Conservation (phyloP, 2,329 filamentous ascomycete species). For the Aureobasidium sp. region DNA sequence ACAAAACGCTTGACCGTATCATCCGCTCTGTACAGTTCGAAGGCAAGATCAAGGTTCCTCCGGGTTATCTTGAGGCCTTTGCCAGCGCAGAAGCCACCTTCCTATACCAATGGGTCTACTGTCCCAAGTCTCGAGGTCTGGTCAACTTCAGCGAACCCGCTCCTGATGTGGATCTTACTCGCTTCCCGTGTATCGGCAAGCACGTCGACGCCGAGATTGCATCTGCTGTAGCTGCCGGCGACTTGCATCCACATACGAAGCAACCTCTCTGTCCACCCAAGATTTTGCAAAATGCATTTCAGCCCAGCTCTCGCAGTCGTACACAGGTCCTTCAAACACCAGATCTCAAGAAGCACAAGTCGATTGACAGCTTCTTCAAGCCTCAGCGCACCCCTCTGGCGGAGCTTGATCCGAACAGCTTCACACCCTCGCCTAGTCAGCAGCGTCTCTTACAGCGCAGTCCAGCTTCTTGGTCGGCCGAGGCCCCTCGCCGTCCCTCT, state of each 20-base stretch:
- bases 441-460: conserved; percentile 51
- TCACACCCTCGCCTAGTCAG: conserved; percentile 61
- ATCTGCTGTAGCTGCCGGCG: conserved; percentile 66
- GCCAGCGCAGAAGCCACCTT: conserved; percentile 87
- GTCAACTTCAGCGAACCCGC: conserved; percentile 68
- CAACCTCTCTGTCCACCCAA: conserved; percentile 44
- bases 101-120: conserved; percentile 90
- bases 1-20: conserved; percentile 78
- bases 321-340: conserved; percentile 30
- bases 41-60: conserved; percentile 72
- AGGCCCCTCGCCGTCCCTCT: conserved; percentile 26
- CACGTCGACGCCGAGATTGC: conserved; percentile 60
- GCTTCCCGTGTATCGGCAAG: conserved; percentile 75
- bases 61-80: conserved; percentile 75
- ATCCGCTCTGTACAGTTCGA: conserved; percentile 82
- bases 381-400: conserved; percentile 56
- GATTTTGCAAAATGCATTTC: background rate
- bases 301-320: background rate
- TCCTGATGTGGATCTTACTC: conserved; percentile 55
- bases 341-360: conserved; percentile 52
- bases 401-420: conserved; percentile 61
- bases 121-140: conserved; percentile 61
- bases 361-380: conserved; percentile 61
- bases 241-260: conserved; percentile 88
- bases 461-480: conserved; percentile 49